Base-by-base conservation (phyloP, 1,139 yeast species). In the Nakaseomyces kungkrabaensis region DNA sequence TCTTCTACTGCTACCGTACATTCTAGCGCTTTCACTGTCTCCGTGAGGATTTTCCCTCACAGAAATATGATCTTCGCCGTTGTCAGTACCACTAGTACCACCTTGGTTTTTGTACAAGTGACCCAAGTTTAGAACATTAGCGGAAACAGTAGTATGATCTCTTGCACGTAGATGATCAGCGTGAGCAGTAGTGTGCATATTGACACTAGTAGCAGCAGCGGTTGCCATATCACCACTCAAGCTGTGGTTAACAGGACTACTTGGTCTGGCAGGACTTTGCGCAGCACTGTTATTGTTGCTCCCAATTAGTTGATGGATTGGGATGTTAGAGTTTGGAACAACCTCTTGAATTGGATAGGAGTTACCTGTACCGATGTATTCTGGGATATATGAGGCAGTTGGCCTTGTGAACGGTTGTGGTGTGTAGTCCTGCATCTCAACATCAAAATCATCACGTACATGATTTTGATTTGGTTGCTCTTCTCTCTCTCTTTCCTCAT, bases 321-420 rank as follows among this genome's bases (percentile, higher is more conserved):
- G 56, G 48, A 57, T 55, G 37, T 61, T 59, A 4, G 67, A 54
- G 49, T 62, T 64, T 27, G 67, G 65, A 4, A 62, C 59, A 22
- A 64, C 67, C 51, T 64, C 66, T 41, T 61, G 66, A 13, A 62
- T 59, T 5, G 65, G 62, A 43, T 51, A 63, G 13, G 52, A 34
- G 24, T 47, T 45, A 22, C 42, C 43, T 31, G 55, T 50, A 37
- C 50, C 54, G 41, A 53, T 52, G 9, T 58, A 41, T 31, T 61
- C 59, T 46, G 60, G 61, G 9, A 62, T 59, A 45, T 64, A 63
- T 4, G 43, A 42, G 22, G 45, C 45, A n/a, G 43, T 59, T 52
- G 5, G 66, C 56, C 33, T 52, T 59, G 48, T 52, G 54, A 33
- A 50, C 29, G 53, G 53, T n/a, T 44, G 50, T 5, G 57, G 57